A percentile compares a stretch with the other conserved stretches of the same genome.
phyloP scores from a whole-genome alignment of 2,329 filamentous ascomycete species.

The Xylariaceae sp. region DNA sequence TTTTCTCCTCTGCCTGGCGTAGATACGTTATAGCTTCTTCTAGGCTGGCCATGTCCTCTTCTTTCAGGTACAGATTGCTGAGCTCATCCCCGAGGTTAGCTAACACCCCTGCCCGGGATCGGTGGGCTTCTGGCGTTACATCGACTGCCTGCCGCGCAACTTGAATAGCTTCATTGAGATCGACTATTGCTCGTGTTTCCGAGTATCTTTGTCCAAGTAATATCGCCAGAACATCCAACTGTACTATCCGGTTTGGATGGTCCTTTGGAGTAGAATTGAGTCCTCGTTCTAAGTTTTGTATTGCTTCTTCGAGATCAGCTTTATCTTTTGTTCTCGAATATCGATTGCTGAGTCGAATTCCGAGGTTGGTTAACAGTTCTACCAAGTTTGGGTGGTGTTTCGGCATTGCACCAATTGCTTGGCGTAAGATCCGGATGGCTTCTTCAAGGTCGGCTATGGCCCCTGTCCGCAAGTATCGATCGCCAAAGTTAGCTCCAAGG shows the following conservation, averaged over 20 bases:
- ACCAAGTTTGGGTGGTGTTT: background rate
- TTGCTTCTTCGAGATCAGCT: constrained; percentile 14
- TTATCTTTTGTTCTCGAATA: background rate
- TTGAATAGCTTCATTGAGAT: constrained; percentile 1
- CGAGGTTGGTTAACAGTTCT: background rate
- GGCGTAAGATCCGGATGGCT: background rate
- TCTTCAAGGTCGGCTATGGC: background rate
- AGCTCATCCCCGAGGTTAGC: background rate
- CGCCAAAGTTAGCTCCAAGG: background rate
- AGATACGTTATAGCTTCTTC: constrained; percentile 1
- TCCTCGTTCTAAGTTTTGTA: constrained; percentile 18
- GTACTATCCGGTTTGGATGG: constrained; percentile 4
- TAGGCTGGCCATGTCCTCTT: background rate
- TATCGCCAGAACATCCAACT: background rate
- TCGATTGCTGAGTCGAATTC: background rate
- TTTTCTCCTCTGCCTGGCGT: background rate
- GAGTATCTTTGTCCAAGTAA: constrained; percentile 2
- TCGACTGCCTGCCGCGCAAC: background rate
- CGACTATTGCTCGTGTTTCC: background rate
- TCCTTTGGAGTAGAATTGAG: constrained; percentile 14
- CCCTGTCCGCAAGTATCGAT: background rate
- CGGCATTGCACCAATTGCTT: background rate
- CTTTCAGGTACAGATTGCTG: background rate
- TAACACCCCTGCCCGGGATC: background rate
- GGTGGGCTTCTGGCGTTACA: background rate